phyloP scores from a whole-genome alignment of 257 asterid genomes.

The Penstemon barbatus region DNA sequence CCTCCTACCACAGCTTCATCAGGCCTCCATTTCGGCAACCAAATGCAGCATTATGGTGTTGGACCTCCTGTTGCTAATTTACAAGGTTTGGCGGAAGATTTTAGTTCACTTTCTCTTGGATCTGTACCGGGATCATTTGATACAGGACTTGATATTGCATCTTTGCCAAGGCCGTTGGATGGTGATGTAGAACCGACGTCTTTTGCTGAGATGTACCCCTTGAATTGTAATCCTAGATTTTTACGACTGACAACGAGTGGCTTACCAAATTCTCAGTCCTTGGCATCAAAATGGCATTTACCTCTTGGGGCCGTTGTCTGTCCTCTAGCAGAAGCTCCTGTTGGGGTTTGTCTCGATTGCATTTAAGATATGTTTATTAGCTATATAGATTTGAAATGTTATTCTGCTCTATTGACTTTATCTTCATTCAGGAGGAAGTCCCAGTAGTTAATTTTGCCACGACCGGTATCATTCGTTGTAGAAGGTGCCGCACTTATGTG shows the following conservation, averaged over 20 bases:
- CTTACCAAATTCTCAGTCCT: slow-evolving; percentile 68
- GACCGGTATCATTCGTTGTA: slow-evolving; percentile 73
- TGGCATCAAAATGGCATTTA: slow-evolving; percentile 88
- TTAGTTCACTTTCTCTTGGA: slow-evolving; percentile 72
- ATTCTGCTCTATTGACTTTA: slow-evolving; percentile 25
- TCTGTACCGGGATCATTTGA: slow-evolving; percentile 87
- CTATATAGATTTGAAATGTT: background rate
- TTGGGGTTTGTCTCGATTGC: slow-evolving; percentile 60
- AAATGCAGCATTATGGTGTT: slow-evolving; percentile 49
- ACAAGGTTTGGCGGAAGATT: slow-evolving; percentile 76
- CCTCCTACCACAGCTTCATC: slow-evolving; percentile 47
- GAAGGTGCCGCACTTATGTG: slow-evolving; percentile 82
- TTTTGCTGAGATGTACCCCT: slow-evolving; percentile 64
- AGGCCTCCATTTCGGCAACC: slow-evolving; percentile 48
- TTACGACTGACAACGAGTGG: slow-evolving; percentile 73
- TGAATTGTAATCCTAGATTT: slow-evolving; percentile 74
- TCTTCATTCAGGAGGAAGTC: slow-evolving; percentile 73
- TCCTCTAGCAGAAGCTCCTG: slow-evolving; percentile 83
- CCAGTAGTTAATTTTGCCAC: slow-evolving; percentile 69
- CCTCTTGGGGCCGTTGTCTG: slow-evolving; percentile 91
- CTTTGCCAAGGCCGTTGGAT: slow-evolving; percentile 89
- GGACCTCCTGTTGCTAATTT: slow-evolving; percentile 50
- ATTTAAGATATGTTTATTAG: slow-evolving; percentile 3
- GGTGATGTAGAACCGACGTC: slow-evolving; percentile 67
- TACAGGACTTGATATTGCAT: slow-evolving; percentile 67